A percentile compares a stretch with the other conserved stretches of the same genome.
Conservation (phyloP, 1,139 yeast genomes). For the Pichia sp. region DNA sequence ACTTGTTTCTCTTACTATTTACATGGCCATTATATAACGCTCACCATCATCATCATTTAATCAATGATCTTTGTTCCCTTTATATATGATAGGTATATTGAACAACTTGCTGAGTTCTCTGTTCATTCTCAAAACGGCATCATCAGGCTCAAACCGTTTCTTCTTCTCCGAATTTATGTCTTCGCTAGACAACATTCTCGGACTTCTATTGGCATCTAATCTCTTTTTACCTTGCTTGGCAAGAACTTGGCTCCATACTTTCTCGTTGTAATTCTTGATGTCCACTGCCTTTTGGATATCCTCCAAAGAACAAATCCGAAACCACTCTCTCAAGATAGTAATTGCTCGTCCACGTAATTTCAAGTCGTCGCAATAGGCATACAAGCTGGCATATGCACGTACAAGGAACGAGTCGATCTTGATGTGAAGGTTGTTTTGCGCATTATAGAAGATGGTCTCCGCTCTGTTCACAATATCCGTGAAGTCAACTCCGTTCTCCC, state of each 20-base stretch:
- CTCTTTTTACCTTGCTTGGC: background rate
- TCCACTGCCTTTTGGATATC: slow-evolving; percentile 20
- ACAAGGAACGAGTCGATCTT: slow-evolving; percentile 23
- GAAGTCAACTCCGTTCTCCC: slow-evolving; percentile 3
- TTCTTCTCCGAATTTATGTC: slow-evolving; percentile 22
- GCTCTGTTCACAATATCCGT: slow-evolving; percentile 18
- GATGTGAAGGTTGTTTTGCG: slow-evolving; percentile 20
- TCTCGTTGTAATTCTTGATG: background rate
- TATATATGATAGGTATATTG: slow-evolving; percentile 11
- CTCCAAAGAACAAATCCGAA: slow-evolving; percentile 24
- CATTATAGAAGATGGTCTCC: slow-evolving; percentile 22
- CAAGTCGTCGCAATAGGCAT: slow-evolving; percentile 25
- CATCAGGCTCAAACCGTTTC: slow-evolving; percentile 25
- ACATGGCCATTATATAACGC: background rate
- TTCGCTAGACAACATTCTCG: slow-evolving; percentile 6
- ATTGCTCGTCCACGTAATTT: slow-evolving; percentile 27
- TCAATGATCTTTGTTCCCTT: background rate
- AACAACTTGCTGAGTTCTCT: slow-evolving; percentile 21
- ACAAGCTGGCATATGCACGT: slow-evolving; percentile 25
- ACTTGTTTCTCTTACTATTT: background rate
- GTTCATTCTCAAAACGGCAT: slow-evolving; percentile 22
- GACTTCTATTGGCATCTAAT: background rate
- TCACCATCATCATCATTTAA: background rate
- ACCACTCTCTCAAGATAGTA: slow-evolving; percentile 30
- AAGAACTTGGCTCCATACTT: slow-evolving; percentile 4